Percentiles rank a stretch among this genome's conserved stretches.
phyloP scores from a whole-genome alignment of 805 yeast species.

The Myxozyma geophila region DNA sequence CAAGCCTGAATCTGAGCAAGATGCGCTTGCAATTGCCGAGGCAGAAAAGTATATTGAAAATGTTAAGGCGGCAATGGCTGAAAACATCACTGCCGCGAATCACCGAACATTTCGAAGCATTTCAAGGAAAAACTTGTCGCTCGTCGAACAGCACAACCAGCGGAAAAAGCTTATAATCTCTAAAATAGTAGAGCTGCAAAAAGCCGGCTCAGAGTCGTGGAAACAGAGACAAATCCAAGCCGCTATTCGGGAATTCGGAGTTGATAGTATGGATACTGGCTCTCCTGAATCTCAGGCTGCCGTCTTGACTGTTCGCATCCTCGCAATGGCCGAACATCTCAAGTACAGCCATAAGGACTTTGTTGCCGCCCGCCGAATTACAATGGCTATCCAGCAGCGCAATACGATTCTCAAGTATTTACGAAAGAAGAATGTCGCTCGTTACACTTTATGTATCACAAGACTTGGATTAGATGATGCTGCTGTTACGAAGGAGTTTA shows the following conservation, averaged over 20 bases:
- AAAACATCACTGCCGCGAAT: slow-evolving; percentile 1
- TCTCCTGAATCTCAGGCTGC: slow-evolving; percentile 98
- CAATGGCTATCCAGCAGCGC: slow-evolving; percentile 87
- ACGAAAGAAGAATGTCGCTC: slow-evolving; percentile 76
- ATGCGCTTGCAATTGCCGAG: background rate
- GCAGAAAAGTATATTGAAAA: background rate
- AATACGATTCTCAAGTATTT: slow-evolving; percentile 81
- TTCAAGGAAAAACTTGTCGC: background rate
- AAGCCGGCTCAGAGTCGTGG: slow-evolving; percentile 64
- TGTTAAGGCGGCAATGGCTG: background rate
- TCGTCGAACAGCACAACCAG: background rate
- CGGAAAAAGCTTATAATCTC: slow-evolving; percentile 66
- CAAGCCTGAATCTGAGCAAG: background rate
- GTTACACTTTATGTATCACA: slow-evolving; percentile 82
- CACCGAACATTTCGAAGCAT: background rate
- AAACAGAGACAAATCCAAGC: slow-evolving; percentile 61
- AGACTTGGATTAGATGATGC: slow-evolving; percentile 87
- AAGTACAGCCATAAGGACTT: slow-evolving; percentile 73
- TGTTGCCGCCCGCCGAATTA: slow-evolving; percentile 67
- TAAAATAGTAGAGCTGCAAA: slow-evolving; percentile 75
- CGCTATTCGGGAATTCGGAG: slow-evolving; percentile 79
- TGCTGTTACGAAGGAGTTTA: slow-evolving; percentile 74
- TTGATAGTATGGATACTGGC: slow-evolving; percentile 89
- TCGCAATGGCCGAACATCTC: slow-evolving; percentile 74
- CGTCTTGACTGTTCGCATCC: slow-evolving; percentile 77